Evolutionary conservation across 2,329 filamentous ascomycete genomes (phyloP).

Genomic region (Xylariaceae sp.): DNA sequence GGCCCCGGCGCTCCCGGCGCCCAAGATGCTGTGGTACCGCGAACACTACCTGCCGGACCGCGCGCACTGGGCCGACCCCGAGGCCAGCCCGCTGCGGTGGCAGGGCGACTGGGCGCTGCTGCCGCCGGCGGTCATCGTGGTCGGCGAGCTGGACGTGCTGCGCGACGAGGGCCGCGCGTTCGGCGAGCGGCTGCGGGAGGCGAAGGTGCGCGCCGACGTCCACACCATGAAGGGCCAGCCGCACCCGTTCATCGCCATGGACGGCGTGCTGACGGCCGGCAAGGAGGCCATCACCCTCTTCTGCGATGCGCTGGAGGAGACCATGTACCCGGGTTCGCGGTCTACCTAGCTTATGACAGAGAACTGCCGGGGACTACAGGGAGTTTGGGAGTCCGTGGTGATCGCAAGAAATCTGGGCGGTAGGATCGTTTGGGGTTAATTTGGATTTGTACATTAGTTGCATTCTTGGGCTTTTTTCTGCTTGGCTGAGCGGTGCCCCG

Average conservation of each 20-base stretch:
- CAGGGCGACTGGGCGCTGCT: slow-evolving; percentile 39
- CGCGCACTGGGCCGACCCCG: slow-evolving; percentile 37
- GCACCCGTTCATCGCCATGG: slow-evolving; percentile 53
- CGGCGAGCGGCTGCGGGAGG: slow-evolving; percentile 36
- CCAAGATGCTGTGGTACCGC: slow-evolving; percentile 56
- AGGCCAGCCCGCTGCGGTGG: slow-evolving; percentile 48
- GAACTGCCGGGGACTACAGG: too few relatives aligned
- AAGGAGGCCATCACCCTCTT: slow-evolving; percentile 40
- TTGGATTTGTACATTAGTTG: too few relatives aligned
- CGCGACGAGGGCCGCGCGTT: slow-evolving; percentile 45
- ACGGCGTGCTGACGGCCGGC: slow-evolving; percentile 41
- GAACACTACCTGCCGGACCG: slow-evolving; percentile 45
- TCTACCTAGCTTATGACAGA: not conserved
- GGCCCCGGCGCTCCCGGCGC: slow-evolving; percentile 43
- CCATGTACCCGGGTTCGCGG: slow-evolving; percentile 13
- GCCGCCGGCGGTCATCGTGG: slow-evolving; percentile 43
- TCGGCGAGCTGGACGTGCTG: slow-evolving; percentile 49
- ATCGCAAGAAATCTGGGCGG: too few relatives aligned
- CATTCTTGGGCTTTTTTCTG: too few relatives aligned
- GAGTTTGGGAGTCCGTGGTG: too few relatives aligned
- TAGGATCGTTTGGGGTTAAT: too few relatives aligned
- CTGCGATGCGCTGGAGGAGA: slow-evolving; percentile 22
- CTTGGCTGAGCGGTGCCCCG: too few relatives aligned
- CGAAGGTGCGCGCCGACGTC: slow-evolving; percentile 40
- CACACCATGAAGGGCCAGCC: slow-evolving; percentile 47